phyloP scores from a whole-genome alignment of 2,329 filamentous ascomycete genomes.

The Penicillium sp. region DNA sequence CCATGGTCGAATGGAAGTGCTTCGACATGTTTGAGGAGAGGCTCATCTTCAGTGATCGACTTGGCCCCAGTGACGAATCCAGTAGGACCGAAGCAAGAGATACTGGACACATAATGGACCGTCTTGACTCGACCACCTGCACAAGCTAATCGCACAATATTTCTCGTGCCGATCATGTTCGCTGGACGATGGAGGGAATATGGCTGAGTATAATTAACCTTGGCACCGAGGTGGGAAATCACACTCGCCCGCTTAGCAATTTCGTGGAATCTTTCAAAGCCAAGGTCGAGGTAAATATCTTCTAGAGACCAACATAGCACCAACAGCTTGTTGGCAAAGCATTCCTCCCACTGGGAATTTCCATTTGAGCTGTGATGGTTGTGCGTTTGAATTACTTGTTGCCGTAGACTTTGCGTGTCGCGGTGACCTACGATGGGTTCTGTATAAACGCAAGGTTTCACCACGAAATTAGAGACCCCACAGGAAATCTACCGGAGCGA shows the following conservation, averaged over 20 bases:
- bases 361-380: background rate
- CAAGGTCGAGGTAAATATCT: conserved; percentile 62
- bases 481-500: background rate
- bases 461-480: background rate
- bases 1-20: conserved; percentile 65
- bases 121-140: conserved; percentile 21
- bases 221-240: conserved; percentile 77
- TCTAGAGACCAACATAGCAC: conserved; percentile 49
- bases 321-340: conserved; percentile 1
- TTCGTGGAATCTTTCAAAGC: conserved; percentile 13
- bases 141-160: conserved; percentile 71
- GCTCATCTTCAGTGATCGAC: conserved; percentile 24
- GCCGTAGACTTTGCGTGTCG: background rate
- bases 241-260: conserved; percentile 68
- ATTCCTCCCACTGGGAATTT: background rate
- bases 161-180: conserved; percentile 76
- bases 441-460: background rate
- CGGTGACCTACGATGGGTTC: too few relatives aligned
- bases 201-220: conserved; percentile 72
- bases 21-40: conserved; percentile 21
- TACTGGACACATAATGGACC: conserved; percentile 31
- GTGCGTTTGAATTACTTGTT: background rate
- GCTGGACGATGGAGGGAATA: conserved; percentile 70
- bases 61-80: conserved; percentile 24
- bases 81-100: conserved; percentile 30